These are phyloP conservation scores for Spizellomyces punctatus DNA, from an alignment of 192 early-diverging fungal species.

Conservation along the genomic window DNA sequence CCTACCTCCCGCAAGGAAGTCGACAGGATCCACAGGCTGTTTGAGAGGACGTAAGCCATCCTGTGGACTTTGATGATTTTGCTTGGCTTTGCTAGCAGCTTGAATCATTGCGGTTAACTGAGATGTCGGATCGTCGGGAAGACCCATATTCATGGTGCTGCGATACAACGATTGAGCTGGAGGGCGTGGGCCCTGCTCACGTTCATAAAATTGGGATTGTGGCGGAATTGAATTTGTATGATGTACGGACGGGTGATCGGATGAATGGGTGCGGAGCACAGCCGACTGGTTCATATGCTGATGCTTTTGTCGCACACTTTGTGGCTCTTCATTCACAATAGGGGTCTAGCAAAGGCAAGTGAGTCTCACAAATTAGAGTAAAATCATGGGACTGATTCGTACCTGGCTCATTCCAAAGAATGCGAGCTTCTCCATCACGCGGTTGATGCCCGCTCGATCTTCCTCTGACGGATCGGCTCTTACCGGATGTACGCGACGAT, in stretches of 20 bases:
- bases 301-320: no score
- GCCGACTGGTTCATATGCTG: no score
- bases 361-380: no score
- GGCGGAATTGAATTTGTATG: no score
- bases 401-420: constrained; percentile 20
- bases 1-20: no score
- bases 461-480: constrained; percentile 19
- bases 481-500: neutral
- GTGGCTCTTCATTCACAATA: no score
- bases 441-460: constrained; percentile 24
- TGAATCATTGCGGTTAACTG: constrained; percentile 34
- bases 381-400: neutral
- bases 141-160: constrained; percentile 22
- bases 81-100: constrained; percentile 32
- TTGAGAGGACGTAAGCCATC: no score
- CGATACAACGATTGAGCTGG: constrained; percentile 17
- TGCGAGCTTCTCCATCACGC: constrained; percentile 32
- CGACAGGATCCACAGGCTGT: no score
- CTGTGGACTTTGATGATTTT: constrained; percentile 15
- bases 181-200: neutral
- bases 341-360: neutral
- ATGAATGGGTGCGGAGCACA: no score
- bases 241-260: no score
- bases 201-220: no score
- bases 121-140: constrained; percentile 27